Evolutionary conservation across 129 eudicot genomes (phyloP).

Genomic region (Flaveria brownii): DNA sequence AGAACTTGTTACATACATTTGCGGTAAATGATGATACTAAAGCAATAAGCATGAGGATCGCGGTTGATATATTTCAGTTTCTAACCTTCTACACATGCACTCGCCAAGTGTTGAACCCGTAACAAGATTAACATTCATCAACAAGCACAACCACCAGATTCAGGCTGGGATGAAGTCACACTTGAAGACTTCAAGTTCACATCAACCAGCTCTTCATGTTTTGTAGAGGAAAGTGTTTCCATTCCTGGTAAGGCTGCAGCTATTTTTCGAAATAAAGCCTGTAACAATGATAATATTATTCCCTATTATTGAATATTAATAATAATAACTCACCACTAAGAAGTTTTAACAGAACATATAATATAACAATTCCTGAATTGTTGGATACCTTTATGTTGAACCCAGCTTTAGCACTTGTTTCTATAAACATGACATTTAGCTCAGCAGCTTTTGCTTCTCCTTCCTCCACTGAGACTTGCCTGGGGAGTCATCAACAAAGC

Average conservation of each 20-base stretch:
- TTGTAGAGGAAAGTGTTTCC: constrained; percentile 65
- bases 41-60: constrained; percentile 10
- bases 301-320: neutral
- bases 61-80: constrained; percentile 17
- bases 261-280: constrained; percentile 65
- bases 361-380: neutral
- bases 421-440: constrained; percentile 60
- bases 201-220: constrained; percentile 69
- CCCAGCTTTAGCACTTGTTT: constrained; percentile 72
- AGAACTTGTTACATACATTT: constrained; percentile 30
- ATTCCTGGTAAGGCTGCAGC: constrained; percentile 72
- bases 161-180: constrained; percentile 36
- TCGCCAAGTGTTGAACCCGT: constrained; percentile 10
- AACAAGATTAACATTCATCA: constrained; percentile 20
- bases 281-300: neutral
- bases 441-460: constrained; percentile 64
- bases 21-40: constrained; percentile 18
- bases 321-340: neutral
- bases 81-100: constrained; percentile 7
- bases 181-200: constrained; percentile 54
- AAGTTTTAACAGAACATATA: neutral
- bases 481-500: constrained; percentile 29
- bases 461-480: constrained; percentile 75
- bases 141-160: constrained; percentile 52
- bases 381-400: constrained; percentile 58